Evolutionary conservation across 768 basidiomycete genomes (phyloP).

Genomic region (Kockovaella imperatae): DNA sequence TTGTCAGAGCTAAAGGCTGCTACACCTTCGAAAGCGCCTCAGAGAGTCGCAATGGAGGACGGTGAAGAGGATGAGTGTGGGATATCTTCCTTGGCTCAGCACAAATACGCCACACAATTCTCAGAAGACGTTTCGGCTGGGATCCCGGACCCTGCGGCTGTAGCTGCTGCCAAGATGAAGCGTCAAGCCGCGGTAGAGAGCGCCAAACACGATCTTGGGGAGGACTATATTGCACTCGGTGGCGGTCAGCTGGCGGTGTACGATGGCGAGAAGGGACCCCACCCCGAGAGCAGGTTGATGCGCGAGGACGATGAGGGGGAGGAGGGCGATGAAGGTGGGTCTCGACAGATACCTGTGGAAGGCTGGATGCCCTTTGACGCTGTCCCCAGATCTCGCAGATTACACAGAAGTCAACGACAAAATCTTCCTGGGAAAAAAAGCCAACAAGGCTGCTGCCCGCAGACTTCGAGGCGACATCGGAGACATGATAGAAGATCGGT

Average conservation of each 20-base stretch:
- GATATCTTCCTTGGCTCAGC: conserved; percentile 24
- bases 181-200: conserved; percentile 39
- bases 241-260: conserved; percentile 40
- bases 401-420: conserved; percentile 43
- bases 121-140: conserved; percentile 33
- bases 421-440: conserved; percentile 45
- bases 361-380: no score
- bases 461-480: conserved; percentile 43
- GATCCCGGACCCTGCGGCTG: conserved; percentile 45
- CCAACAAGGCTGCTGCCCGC: conserved; percentile 43
- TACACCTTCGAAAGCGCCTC: conserved; percentile 37
- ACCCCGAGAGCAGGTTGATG: conserved; percentile 46
- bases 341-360: no score
- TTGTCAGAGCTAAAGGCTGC: conserved; percentile 45
- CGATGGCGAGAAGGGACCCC: conserved; percentile 36
- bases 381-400: conserved; percentile 35
- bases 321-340: conserved; percentile 41
- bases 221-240: conserved; percentile 46
- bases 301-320: conserved; percentile 48
- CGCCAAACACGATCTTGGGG: conserved; percentile 24
- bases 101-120: conserved; percentile 37
- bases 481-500: conserved; percentile 47
- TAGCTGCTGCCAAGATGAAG: conserved; percentile 45
- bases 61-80: conserved; percentile 21
- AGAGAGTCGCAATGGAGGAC: conserved; percentile 5